These are phyloP conservation scores for Camellia granthamiana DNA, from an alignment of 148 eudicot genomes.

Conservation along the genomic window DNA sequence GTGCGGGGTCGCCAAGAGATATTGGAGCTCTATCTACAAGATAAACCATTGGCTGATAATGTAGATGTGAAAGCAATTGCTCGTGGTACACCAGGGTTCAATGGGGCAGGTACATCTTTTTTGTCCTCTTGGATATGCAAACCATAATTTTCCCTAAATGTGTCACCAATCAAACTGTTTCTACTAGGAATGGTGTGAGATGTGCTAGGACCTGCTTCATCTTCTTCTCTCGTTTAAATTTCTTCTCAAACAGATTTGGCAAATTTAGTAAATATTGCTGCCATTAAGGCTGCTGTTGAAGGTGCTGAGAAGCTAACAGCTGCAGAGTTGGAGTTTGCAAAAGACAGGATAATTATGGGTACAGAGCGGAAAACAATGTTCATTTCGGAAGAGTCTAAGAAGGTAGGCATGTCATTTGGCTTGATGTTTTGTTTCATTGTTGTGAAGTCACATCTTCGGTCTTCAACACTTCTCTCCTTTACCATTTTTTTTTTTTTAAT, in stretches of 20 bases:
- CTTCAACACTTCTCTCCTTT: no score
- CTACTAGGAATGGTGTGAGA: background rate
- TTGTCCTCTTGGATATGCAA: background rate
- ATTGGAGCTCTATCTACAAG: conserved; percentile 80
- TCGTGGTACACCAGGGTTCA: conserved; percentile 98
- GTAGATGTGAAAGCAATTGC: conserved; percentile 85
- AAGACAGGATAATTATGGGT: conserved; percentile 97
- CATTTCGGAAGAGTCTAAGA: conserved; percentile 81
- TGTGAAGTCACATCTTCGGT: background rate
- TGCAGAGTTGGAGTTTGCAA: conserved; percentile 82
- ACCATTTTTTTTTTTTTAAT: background rate
- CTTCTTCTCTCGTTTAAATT: background rate
- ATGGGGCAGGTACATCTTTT: conserved; percentile 72
- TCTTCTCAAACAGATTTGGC: conserved; percentile 62
- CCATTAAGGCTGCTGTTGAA: conserved; percentile 96
- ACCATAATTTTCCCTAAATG: background rate
- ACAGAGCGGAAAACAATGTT: conserved; percentile 92
- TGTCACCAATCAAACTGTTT: background rate
- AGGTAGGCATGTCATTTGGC: conserved; percentile 43
- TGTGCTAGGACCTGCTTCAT: background rate
- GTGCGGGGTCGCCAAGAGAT: conserved; percentile 93
- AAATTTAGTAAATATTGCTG: conserved; percentile 93
- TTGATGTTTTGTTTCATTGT: background rate
- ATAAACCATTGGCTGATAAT: conserved; percentile 81
- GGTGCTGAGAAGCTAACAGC: conserved; percentile 80